These are phyloP conservation scores for Nicotiana benthamiana DNA, from an alignment of 257 asterid genomes.

Conservation along the genomic window DNA sequence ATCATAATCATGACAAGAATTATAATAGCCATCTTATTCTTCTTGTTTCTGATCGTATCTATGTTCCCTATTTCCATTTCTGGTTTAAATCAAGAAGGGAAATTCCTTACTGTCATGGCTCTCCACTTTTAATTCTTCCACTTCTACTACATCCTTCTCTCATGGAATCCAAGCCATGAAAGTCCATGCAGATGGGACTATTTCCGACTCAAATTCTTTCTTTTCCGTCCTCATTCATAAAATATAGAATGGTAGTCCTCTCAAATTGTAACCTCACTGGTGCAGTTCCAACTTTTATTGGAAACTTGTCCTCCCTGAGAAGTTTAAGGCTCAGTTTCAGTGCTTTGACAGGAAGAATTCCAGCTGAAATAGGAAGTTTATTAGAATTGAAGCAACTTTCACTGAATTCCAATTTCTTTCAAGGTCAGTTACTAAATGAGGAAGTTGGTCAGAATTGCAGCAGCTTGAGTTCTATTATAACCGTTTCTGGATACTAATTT, in stretches of 20 bases:
- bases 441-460: slow-evolving; percentile 41
- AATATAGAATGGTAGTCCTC: slow-evolving; percentile 20
- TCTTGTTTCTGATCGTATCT: slow-evolving; percentile 25
- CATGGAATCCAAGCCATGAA: slow-evolving; percentile 40
- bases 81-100: slow-evolving; percentile 57
- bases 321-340: slow-evolving; percentile 54
- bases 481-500: slow-evolving; percentile 20
- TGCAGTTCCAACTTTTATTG: slow-evolving; percentile 36
- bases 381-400: slow-evolving; percentile 32
- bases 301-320: slow-evolving; percentile 39
- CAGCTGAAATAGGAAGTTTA: slow-evolving; percentile 42
- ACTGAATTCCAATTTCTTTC: slow-evolving; percentile 35
- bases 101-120: slow-evolving; percentile 51
- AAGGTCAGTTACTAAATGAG: slow-evolving; percentile 46
- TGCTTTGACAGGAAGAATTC: slow-evolving; percentile 43
- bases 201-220: slow-evolving; percentile 42
- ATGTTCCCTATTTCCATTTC: slow-evolving; percentile 25
- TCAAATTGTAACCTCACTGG: slow-evolving; percentile 50
- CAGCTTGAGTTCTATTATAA: slow-evolving; percentile 55
- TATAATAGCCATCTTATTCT: slow-evolving; percentile 20
- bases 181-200: slow-evolving; percentile 65
- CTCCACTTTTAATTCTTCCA: slow-evolving; percentile 45
- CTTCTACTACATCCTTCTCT: slow-evolving; percentile 39
- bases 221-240: slow-evolving; percentile 26
- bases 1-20: slow-evolving; percentile 38